Conservation (phyloP, 495 filamentous ascomycete genomes). For the Xanthoparmelia taractica region DNA sequence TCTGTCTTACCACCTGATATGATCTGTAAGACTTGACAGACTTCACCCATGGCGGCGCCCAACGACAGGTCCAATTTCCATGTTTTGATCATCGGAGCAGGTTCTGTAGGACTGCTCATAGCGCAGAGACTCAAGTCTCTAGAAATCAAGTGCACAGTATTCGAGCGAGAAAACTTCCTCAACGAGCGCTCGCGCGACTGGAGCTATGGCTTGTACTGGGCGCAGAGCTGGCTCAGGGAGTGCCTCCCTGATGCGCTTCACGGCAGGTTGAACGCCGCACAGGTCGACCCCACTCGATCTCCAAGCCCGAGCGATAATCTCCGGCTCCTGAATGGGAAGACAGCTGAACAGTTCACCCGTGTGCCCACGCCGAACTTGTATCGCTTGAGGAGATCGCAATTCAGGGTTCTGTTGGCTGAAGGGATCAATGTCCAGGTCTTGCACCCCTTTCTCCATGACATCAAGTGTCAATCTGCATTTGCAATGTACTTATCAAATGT, state of each 20-base stretch:
- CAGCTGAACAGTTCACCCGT: conserved; percentile 38
- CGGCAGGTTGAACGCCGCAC: conserved; percentile 32
- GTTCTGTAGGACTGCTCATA: conserved; percentile 35
- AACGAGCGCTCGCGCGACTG: conserved; percentile 44
- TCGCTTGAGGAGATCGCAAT: conserved; percentile 29
- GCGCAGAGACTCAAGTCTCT: conserved; percentile 45
- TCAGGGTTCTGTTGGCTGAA: conserved; percentile 12
- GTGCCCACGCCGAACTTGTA: conserved; percentile 35
- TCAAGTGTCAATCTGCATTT: neutral
- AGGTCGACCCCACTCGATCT: conserved; percentile 35
- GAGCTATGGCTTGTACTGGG: conserved; percentile 53
- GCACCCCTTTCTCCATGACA: neutral
- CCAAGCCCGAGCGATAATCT: conserved; percentile 33
- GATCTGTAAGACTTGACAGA: no score
- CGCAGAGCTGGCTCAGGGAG: conserved; percentile 33
- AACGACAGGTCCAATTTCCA: neutral
- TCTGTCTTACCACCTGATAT: neutral
- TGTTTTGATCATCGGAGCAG: conserved; percentile 19
- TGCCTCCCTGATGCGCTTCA: conserved; percentile 34
- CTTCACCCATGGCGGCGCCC: neutral
- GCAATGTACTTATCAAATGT: neutral
- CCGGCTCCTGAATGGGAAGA: conserved; percentile 39
- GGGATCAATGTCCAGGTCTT: conserved; percentile 38
- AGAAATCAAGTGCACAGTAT: conserved; percentile 42
- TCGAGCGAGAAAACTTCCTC: conserved; percentile 39